Percentiles rank a stretch among this genome's conserved stretches.
Evolutionary conservation across 2,329 filamentous ascomycete genomes (phyloP).

Genomic region (Botrytis galanthina): DNA sequence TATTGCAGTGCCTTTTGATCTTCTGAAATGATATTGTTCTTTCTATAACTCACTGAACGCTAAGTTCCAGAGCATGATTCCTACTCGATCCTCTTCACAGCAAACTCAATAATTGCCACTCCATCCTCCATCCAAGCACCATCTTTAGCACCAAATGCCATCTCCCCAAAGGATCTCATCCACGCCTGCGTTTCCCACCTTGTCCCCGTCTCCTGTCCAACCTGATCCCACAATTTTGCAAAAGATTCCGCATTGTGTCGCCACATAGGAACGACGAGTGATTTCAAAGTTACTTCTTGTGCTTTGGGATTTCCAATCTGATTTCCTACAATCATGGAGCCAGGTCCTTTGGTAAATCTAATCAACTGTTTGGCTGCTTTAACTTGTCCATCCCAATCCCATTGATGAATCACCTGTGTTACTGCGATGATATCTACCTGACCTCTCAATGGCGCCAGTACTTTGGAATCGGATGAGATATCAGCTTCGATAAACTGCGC

Average conservation of each 20-base stretch:
- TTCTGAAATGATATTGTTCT: too few species aligned
- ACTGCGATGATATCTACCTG: slow-evolving; percentile 45
- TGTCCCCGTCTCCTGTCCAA: slow-evolving; percentile 20
- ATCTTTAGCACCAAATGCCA: slow-evolving; percentile 11
- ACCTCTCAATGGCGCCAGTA: slow-evolving; percentile 40
- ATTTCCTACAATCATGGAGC: slow-evolving; percentile 18
- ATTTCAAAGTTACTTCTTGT: slow-evolving; percentile 9
- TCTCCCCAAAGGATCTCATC: slow-evolving; percentile 15
- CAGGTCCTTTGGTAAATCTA: slow-evolving; percentile 2
- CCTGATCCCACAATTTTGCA: slow-evolving; percentile 19
- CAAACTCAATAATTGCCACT: slow-evolving; percentile 11
- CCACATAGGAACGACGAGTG: slow-evolving; percentile 11
- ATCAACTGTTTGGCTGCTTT: slow-evolving; percentile 22
- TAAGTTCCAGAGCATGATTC: neutral
- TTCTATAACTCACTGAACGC: too few species aligned
- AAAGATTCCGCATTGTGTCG: slow-evolving; percentile 20
- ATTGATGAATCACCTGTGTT: slow-evolving; percentile 46
- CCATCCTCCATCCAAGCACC: slow-evolving; percentile 14
- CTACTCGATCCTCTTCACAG: neutral
- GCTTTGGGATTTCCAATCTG: slow-evolving; percentile 17
- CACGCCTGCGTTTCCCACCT: slow-evolving; percentile 18
- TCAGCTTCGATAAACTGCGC: slow-evolving; percentile 40
- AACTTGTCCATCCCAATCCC: slow-evolving; percentile 41
- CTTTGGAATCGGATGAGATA: slow-evolving; percentile 25
- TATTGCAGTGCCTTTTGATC: too few species aligned